Evolutionary conservation across 2,329 filamentous ascomycete genomes (phyloP).

Genomic region (Paracoccidioides lutzii): DNA sequence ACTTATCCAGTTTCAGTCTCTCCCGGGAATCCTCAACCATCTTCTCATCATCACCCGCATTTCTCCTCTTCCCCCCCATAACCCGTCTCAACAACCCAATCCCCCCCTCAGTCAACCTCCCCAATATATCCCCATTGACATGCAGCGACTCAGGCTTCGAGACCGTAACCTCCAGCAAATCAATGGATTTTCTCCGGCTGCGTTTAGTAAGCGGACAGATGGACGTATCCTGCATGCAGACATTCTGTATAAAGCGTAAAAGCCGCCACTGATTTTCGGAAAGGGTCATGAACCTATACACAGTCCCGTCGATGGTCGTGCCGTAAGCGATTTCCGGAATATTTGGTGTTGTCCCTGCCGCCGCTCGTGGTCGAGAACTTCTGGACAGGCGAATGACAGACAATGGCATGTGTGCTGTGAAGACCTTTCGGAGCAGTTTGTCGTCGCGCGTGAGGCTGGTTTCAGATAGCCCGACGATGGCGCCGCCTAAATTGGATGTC

Average conservation of each 20-base stretch:
- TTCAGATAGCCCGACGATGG: constrained; percentile 31
- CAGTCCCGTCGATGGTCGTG: constrained; percentile 53
- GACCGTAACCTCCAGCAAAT: constrained; percentile 28
- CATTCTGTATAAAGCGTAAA: constrained; percentile 59
- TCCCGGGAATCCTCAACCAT: constrained; percentile 11
- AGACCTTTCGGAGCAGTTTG: constrained; percentile 20
- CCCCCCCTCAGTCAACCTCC: constrained; percentile 38
- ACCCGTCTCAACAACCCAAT: constrained; percentile 20
- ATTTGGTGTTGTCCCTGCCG: not conserved
- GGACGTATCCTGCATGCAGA: constrained; percentile 40
- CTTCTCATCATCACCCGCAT: constrained; percentile 12
- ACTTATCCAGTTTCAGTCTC: constrained; percentile 18
- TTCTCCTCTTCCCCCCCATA: constrained; percentile 12
- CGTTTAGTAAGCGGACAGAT: constrained; percentile 39
- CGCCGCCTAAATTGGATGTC: constrained; percentile 40
- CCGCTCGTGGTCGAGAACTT: constrained; percentile 3
- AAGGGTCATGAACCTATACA: constrained; percentile 58
- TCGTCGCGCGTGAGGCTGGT: constrained; percentile 15
- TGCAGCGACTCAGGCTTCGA: constrained; percentile 43
- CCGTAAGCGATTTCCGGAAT: constrained; percentile 46
- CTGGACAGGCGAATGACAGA: constrained; percentile 21
- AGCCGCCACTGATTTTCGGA: constrained; percentile 50
- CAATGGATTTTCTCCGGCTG: constrained; percentile 16
- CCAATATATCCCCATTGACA: constrained; percentile 54
- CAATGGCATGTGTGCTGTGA: constrained; percentile 22